Evolutionary conservation across 805 yeast species (phyloP), one percentile per base, ranked within the genome.

Genomic region (Candida morakotiae): DNA sequence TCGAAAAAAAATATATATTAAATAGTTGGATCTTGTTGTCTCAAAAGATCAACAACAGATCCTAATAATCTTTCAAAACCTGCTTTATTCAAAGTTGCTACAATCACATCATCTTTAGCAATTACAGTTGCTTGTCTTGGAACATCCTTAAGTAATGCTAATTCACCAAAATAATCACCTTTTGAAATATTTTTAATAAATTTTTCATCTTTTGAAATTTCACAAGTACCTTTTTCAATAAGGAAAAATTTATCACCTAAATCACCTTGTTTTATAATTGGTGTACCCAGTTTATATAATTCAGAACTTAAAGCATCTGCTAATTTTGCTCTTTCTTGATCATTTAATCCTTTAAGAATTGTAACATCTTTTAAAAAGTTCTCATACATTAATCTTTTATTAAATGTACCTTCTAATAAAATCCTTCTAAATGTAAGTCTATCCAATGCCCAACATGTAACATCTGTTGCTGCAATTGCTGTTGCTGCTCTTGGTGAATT

Each of bases 401-500:
- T 84, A 47, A 88, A 81, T 3, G 97, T 88, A 44, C 89, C 87
- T 51, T 91, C 96, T 53, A 89, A 71, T 42, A 93, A 72, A 45
- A 93, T 93, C 60, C 89, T 78, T 61, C 96, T 81, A 69, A 93
- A 93, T 1, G 97, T 89, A 53, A 83, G 68, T 55, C 98, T 79
- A 64, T 93, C 98, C 49, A 93, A 73, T 2, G 95, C 93, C 96
- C 96, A 91, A 47, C 70, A 64, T 11, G 66, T 60, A 35, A 91
- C 70, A 51, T 83, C 73, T 43, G 83, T 87, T 6, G 84, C 71
- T 8, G 96, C 89, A 19, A 73, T 52, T 1, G 86, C 97, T 1
- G 98, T 87, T 8, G 98, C 98, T 6, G 98, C 98, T 64, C 98
- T 81, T 44, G 97, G 97, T 14, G 96, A 81, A 60, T 93, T 91